Base-by-base conservation (phyloP, 768 basidiomycete species). In the Podaxis pistillaris region DNA sequence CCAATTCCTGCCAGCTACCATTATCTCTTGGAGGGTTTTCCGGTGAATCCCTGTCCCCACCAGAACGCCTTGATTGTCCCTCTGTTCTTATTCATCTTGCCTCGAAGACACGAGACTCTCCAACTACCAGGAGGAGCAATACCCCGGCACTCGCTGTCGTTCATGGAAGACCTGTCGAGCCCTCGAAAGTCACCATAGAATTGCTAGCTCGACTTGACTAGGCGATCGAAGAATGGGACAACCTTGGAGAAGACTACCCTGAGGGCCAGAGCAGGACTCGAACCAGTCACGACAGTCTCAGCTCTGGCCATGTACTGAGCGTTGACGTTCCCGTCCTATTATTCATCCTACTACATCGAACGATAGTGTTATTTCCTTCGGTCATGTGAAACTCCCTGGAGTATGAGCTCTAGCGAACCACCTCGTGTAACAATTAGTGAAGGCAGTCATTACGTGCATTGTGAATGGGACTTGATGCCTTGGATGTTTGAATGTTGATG, bases 151-250 rank as follows among this genome's bases (percentile, higher is more conserved):
- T 52, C 30, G 47, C 24, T 28, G 19, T 19, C 8, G 38, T 46
- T n/a, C 60, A 55, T 12, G 52, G 47, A 36, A 30, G 30, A 11
- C 30, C 53, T 37, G 12, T 55, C 26, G 47, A 47, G 19, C 68
- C 75, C 50, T 72, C 78, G 44, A 64, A 68, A 53, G 73, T 74
- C 37, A 65, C 79, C 19, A 54, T 73, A 40, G 68, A 74, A 40
- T 64, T 80, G 13, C 66, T 80, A 26, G 62, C 57, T 9, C 75
- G 78, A 40, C 67, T 78, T 2, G 76, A 80, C 50, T 59, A 65
- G 47, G 75, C 70, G 9, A 73, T 76, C 60, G 64, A 56, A 53
- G 60, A 61, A 37, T 61, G 60, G 60, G 37, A 55, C 13, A 53
- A n/a, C n/a, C 24, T 61, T 3, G 52, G 44, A 54, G 26, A 41